These are phyloP conservation scores for Cadophora sp. DNA, from an alignment of 2,329 filamentous ascomycete species.

Conservation along the genomic window DNA sequence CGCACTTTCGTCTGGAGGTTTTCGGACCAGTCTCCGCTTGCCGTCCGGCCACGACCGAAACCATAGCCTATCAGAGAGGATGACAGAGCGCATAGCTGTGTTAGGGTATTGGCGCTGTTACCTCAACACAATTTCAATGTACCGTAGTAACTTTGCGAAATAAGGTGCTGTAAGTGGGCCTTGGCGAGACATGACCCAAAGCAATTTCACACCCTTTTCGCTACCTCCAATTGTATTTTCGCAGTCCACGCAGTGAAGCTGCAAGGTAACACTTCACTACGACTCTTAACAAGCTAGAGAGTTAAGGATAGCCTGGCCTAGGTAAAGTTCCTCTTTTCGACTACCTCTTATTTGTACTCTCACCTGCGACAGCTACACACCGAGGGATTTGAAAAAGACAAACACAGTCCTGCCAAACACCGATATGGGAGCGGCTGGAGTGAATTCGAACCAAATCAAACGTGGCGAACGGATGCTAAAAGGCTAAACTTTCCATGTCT, in stretches of 20 bases:
- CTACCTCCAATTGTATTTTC: not conserved
- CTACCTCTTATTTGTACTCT: too few relatives aligned
- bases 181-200: not conserved
- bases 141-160: not conserved
- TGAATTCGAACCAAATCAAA: not conserved
- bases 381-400: too few relatives aligned
- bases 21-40: not conserved
- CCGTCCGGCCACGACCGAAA: not conserved
- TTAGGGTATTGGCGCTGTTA: not conserved
- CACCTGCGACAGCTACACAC: too few relatives aligned
- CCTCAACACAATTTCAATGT: not conserved
- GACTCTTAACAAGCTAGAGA: too few relatives aligned
- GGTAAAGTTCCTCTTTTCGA: too few relatives aligned
- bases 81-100: not conserved
- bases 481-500: not conserved
- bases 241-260: not conserved
- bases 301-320: too few relatives aligned
- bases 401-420: too few relatives aligned
- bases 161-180: not conserved
- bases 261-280: not conserved
- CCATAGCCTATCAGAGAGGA: not conserved
- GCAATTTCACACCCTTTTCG: too few relatives aligned
- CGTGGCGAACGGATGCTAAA: not conserved
- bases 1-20: too few relatives aligned
- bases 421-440: too few relatives aligned